Conservation (phyloP, 2,329 filamentous ascomycete species). For the Fusarium subtropicale region DNA sequence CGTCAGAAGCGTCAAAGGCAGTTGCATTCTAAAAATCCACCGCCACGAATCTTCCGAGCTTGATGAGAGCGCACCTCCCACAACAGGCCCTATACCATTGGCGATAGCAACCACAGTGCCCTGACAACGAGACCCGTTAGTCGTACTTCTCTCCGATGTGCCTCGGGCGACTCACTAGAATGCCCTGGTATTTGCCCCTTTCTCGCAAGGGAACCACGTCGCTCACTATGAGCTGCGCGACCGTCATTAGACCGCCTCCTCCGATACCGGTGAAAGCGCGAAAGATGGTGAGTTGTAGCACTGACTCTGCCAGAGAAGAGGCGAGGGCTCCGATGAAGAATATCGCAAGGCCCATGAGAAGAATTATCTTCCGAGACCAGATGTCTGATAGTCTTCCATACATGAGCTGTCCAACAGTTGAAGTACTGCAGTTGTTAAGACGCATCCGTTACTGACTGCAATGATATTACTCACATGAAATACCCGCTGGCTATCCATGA, state of each 20-base stretch:
- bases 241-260: slow-evolving; percentile 77
- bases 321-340: slow-evolving; percentile 59
- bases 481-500: slow-evolving; percentile 68
- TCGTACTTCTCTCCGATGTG: fast-evolving
- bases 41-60: slow-evolving; percentile 60
- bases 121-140: slow-evolving; percentile 30
- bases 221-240: slow-evolving; percentile 75
- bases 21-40: slow-evolving; percentile 66
- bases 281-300: slow-evolving; percentile 56
- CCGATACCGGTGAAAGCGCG: slow-evolving; percentile 65
- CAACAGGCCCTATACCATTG: slow-evolving; percentile 66
- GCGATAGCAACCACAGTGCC: slow-evolving; percentile 64
- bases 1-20: slow-evolving; percentile 63
- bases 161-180: slow-evolving; percentile 50
- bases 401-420: slow-evolving; percentile 60
- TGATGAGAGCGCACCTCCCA: slow-evolving; percentile 63
- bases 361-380: slow-evolving; percentile 58
- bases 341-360: slow-evolving; percentile 54
- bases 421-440: slow-evolving; percentile 49
- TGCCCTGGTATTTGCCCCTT: slow-evolving; percentile 78
- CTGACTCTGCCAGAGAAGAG: slow-evolving; percentile 56
- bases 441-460: fast-evolving
- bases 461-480: slow-evolving; percentile 60
- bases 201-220: slow-evolving; percentile 77
- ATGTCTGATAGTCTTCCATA: slow-evolving; percentile 61